Evolutionary conservation across 2,329 filamentous ascomycete species (phyloP), one percentile per base, ranked within the genome.

Genomic region (Colletotrichum godetiae): DNA sequence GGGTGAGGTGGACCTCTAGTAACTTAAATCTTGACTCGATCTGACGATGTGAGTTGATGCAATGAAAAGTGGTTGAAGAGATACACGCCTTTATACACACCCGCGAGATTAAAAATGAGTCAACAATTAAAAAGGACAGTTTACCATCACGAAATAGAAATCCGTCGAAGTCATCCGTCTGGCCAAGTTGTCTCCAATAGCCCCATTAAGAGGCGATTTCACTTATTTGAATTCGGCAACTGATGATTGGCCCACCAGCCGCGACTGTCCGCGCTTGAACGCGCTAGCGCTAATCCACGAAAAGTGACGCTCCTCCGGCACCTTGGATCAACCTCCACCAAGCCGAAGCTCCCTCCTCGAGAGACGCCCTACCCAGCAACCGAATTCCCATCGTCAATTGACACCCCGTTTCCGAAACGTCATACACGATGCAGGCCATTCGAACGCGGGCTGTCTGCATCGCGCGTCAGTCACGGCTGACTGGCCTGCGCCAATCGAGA

Each of bases 401-500:
- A 74, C 64, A 64, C 19, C 24, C 60, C 37, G 15, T 64, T 33
- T 19, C 37, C 22, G 68, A 52, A 68, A 66, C 62, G 67, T 66
- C 67, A 68, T 60, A 60, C 78, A 79, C 77, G 56, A 84, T 84
- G 83, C 79, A 80, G 77, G 79, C 82, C 68, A 76, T 83, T 72
- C 78, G 82, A 78, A 81, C 81, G 74, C 79, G 81, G 75, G 79
- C 77, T 52, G 80, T 78, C 42, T 81, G 79, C 77, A 77, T 81
- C 75, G 84, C 81, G 73, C 83, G 84, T 73, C 82, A 80, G 74
- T 76, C 81, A 57, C 80, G 80, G 69, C 79, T 80, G 8, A 76
- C 80, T 52, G 71, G 74, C 42, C 76, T 79, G 64, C 82, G 81
- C 74, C 78, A 78, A 75, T 80, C 84, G 76, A 86, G 88, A 78